Base-by-base conservation (phyloP, 2,329 filamentous ascomycete species). In the Diplodia seriata region DNA sequence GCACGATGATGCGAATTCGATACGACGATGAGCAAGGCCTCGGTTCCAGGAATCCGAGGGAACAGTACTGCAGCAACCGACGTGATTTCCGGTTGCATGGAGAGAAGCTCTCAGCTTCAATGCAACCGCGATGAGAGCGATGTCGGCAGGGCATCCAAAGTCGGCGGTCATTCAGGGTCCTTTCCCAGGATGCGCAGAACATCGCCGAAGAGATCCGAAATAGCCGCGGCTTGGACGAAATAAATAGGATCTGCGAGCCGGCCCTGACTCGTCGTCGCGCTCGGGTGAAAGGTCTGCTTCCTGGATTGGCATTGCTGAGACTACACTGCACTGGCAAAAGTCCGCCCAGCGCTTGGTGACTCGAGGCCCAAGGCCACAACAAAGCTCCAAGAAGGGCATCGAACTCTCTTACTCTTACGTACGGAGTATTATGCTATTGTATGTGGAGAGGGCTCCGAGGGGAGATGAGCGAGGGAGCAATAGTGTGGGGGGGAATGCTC, bases 191-290 rank as follows among this genome's bases (percentile, higher is more conserved):
- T 3, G 38, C 55, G 18, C 43, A 50, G 43, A 62, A 36, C 57
- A 62, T 62, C 57, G 12, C 57, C 57, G 57, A 62, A 62, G 5
- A 20, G 57, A 62, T 62, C 57, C 57, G 57, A 62, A 62, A 12
- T 62, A 33, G 40, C 57, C n/a, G 57, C 57, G 57, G n/a, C 57
- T 20, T 50, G 40, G 40, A 36, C 43, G 14, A 62, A 29, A 59
- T 36, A 31, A 59, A 59, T 38, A 47, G 15, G 57, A 62, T 62
- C 57, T 36, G 29, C 40, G 18, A 33, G 12, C 12, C 11, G 9
- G 26, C 9, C 40, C 57, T 62, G 57, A 62, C 23, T 62, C 57
- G 56, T 26, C 31, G 15, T 9, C 12, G 23, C 3, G n/a, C 36
- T 43, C 20, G 55, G 36, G 8, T n/a, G 9, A 11, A 26, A 29